A percentile compares a stretch with the other conserved stretches of the same genome.
phyloP scores from a whole-genome alignment of 2,329 filamentous ascomycete genomes.

The Cladosporium austrohemisphaericum region DNA sequence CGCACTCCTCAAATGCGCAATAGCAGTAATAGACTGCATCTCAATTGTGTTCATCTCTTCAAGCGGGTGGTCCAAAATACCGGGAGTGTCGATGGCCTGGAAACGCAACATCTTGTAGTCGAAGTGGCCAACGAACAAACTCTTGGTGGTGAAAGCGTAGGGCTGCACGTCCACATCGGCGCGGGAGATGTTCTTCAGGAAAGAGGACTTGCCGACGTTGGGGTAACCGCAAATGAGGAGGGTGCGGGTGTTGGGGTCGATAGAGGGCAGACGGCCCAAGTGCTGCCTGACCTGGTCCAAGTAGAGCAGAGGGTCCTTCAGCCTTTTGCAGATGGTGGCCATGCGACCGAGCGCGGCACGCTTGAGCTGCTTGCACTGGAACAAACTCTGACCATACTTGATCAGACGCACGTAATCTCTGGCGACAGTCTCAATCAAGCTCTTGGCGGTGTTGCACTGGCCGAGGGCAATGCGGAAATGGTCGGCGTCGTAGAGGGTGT shows the following conservation, averaged over 20 bases:
- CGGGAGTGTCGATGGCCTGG: conserved; percentile 96
- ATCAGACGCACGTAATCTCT: conserved; percentile 93
- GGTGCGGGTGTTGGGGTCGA: conserved; percentile 95
- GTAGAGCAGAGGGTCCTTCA: conserved; percentile 93
- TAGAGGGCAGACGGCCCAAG: conserved; percentile 93
- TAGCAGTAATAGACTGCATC: conserved; percentile 97
- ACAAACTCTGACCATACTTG: conserved; percentile 94
- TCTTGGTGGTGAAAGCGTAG: conserved; percentile 98
- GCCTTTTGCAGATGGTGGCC: conserved; percentile 91
- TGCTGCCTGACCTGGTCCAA: conserved; percentile 97
- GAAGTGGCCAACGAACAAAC: conserved; percentile 94
- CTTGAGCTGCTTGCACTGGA: conserved; percentile 99
- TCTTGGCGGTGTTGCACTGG: conserved; percentile 92
- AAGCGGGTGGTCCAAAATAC: conserved; percentile 92
- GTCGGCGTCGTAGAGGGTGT: conserved; percentile 97
- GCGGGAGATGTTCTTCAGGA: conserved; percentile 84
- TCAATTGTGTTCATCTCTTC: conserved; percentile 99
- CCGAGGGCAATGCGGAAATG: conserved; percentile 96
- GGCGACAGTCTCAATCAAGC: conserved; percentile 91
- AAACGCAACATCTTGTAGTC: conserved; percentile 91
- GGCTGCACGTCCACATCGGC: conserved; percentile 97
- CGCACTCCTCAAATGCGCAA: conserved; percentile 90
- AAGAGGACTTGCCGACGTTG: conserved; percentile 96
- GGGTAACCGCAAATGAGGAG: conserved; percentile 96
- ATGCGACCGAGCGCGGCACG: conserved; percentile 92